Base-by-base conservation (phyloP, 805 yeast species). In the Brettanomyces anomalus region DNA sequence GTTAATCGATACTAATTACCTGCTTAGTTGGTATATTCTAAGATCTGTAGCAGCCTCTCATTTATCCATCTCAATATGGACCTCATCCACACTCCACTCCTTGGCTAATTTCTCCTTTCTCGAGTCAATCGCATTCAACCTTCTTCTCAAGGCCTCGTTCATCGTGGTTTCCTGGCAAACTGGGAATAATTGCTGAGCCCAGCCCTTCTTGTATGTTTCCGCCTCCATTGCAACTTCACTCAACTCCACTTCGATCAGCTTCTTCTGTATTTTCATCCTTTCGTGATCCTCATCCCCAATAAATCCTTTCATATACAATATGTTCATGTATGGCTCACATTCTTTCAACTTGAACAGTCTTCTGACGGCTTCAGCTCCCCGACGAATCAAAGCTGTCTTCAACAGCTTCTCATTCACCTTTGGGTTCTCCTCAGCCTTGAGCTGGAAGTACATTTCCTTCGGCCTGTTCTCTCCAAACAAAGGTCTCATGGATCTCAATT, bases 211-310 rank as follows among this genome's bases (percentile, higher is more conserved):
- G 49, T 75, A 66, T 15, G 65, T 50, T 58, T 85, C 87, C 36
- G 93, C 87, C 62, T 86, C 96, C 43, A 60, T 65, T 5, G 85
- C 80, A 38, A 87, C 70, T 46, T 81, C 89, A 60, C 79, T 76
- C 49, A 93, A 66, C 62, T 93, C 97, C 21, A 82, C 58, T 54
- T 88, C 95, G 52, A 84, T 83, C 47, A 88, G 60, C 62, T 86
- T 85, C 45, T 74, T 75, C 50, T 86, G 88, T 40, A 86, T 74
- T 50, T 78, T 80, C 61, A 75, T 88, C 53, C 93, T 80, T 60
- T 84, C 82, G 72, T 77, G 83, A 31, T 85, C 68, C 42, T 85
- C 95, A 55, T 93, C 97, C 30, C 97, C 97, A 48, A 93, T 80
- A 15, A 88, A 78, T 0, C 97, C 97, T 42, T 77, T 77, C 57